These are phyloP conservation scores for Limnanthes douglasii DNA, from an alignment of 345 rosid genomes.

Conservation along the genomic window DNA sequence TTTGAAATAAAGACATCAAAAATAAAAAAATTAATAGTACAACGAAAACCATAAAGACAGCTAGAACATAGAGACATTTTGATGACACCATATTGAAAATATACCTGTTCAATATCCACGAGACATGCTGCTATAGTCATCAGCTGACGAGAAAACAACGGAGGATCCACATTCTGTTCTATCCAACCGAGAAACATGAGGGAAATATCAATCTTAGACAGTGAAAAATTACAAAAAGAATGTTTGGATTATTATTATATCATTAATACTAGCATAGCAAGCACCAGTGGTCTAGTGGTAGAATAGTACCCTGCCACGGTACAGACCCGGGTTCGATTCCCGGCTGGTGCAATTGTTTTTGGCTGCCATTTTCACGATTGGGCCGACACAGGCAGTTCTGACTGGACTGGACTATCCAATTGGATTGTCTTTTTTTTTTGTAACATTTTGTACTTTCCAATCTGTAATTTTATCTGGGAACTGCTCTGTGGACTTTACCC, in stretches of 20 bases:
- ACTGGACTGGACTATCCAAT: background rate
- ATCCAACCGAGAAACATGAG: slow-evolving; percentile 60
- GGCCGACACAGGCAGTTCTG: background rate
- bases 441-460: background rate
- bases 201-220: too few relatives aligned
- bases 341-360: slow-evolving; percentile 27
- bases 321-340: slow-evolving; percentile 53
- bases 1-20: background rate
- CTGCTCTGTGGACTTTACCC: background rate
- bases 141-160: slow-evolving; percentile 59
- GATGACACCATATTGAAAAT: slow-evolving; percentile 4
- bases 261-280: too few relatives aligned
- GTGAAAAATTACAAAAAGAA: too few relatives aligned
- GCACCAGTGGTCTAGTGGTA: slow-evolving; percentile 40
- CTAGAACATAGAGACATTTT: background rate
- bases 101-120: slow-evolving; percentile 45
- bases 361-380: background rate
- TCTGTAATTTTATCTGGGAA: background rate
- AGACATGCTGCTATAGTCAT: slow-evolving; percentile 49
- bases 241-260: too few relatives aligned
- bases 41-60: background rate
- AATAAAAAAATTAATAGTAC: background rate
- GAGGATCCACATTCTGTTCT: slow-evolving; percentile 79
- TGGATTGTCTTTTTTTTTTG: background rate
- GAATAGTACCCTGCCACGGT: slow-evolving; percentile 58